Percentiles rank a stretch among this genome's conserved stretches.
These are phyloP conservation scores for Rhodotorula sphaerocarpa DNA, from an alignment of 768 basidiomycete genomes.

Conservation along the genomic window DNA sequence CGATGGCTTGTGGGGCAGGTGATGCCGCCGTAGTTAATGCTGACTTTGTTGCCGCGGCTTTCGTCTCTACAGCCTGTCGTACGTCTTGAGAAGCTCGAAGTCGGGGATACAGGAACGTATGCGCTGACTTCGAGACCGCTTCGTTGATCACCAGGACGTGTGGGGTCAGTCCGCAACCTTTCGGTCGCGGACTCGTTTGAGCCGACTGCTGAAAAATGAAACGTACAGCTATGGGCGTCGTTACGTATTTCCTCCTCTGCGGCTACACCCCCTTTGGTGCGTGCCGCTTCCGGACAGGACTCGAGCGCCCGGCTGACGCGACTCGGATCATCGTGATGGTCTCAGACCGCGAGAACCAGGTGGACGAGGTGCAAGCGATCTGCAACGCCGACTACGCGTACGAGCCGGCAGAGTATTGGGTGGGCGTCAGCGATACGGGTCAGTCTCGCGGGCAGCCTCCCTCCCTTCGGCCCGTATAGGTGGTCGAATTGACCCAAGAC, in stretches of 20 bases:
- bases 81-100: not conserved
- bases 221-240: slow-evolving; percentile 70
- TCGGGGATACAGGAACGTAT: too few species aligned
- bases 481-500: slow-evolving; percentile 43
- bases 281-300: slow-evolving; percentile 39
- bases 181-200: slow-evolving; percentile 46
- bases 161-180: not conserved
- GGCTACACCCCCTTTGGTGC: slow-evolving; percentile 79
- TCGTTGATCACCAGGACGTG: not conserved
- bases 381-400: slow-evolving; percentile 87
- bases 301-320: not conserved
- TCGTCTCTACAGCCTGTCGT: not conserved
- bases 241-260: slow-evolving; percentile 89
- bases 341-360: slow-evolving; percentile 60
- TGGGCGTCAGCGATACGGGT: slow-evolving; percentile 50
- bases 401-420: slow-evolving; percentile 73
- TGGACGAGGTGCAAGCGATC: slow-evolving; percentile 89
- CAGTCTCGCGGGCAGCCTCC: not conserved
- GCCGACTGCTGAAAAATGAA: too few species aligned
- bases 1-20: too few species aligned
- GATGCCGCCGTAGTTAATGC: too few species aligned
- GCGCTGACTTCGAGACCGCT: not conserved
- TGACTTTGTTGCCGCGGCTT: not conserved
- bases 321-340: not conserved
- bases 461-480: too few species aligned